These are phyloP conservation scores for Ceratocystis harringtonii DNA, from an alignment of 2,329 filamentous ascomycete genomes.

Conservation along the genomic window DNA sequence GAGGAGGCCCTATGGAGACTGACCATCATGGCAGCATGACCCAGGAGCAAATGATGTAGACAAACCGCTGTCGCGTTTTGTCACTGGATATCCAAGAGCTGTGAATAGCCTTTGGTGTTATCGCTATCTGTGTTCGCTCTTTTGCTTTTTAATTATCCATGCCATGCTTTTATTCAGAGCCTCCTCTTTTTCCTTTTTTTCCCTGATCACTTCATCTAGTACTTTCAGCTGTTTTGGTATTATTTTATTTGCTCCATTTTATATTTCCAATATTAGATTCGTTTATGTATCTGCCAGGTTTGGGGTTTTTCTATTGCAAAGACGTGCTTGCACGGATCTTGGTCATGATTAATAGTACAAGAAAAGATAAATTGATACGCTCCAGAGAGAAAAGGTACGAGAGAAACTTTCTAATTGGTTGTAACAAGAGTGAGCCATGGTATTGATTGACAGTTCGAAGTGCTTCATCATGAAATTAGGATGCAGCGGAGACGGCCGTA, in stretches of 20 bases:
- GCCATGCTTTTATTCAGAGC: slow-evolving; percentile 1
- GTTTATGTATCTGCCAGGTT: not conserved
- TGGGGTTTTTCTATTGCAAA: too few species aligned
- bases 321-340: too few species aligned
- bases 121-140: slow-evolving; percentile 4
- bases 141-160: slow-evolving; percentile 7
- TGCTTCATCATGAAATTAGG: not conserved
- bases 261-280: not conserved
- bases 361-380: too few species aligned
- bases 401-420: too few species aligned
- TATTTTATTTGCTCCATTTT: not conserved
- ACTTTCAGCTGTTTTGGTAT: slow-evolving; percentile 1
- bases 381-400: too few species aligned
- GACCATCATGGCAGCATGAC: slow-evolving; percentile 57
- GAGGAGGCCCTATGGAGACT: slow-evolving; percentile 63
- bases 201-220: not conserved
- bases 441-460: not conserved
- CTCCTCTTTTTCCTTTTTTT: not conserved
- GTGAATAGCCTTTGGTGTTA: not conserved
- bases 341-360: too few species aligned
- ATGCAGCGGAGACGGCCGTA: slow-evolving; percentile 15
- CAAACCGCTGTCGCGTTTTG: not conserved
- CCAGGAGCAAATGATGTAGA: slow-evolving; percentile 93
- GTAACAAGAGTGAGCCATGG: too few species aligned
- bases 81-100: not conserved